Evolutionary conservation across 805 yeast genomes (phyloP), one percentile per base, ranked within the genome.

Genomic region (Ogataea thermomethanolica): DNA sequence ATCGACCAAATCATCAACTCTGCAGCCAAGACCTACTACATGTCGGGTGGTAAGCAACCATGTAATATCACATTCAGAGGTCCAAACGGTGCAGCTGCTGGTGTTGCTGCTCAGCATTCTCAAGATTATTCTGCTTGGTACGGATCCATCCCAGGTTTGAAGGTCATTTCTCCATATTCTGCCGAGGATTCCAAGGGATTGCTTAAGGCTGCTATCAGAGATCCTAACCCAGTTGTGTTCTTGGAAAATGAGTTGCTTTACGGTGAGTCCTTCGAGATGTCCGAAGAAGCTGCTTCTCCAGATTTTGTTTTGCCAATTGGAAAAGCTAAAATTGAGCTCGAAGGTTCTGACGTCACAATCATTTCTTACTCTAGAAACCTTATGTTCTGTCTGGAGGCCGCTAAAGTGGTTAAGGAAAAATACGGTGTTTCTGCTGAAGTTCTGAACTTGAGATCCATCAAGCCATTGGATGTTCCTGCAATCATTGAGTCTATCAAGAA

Each of bases 61-160:
- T 90, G 97, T 76, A 90, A 87, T 70, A 87, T 91, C 62, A 90
- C 95, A 40, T 93, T 93, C 77, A 84, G 99, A 72, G 99, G 99
- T 60, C 98, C 99, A 48, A 93, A 93, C 69, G 99, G 99, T 70
- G 96, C 99, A 35, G 96, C 99, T 55, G 97, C 97, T 35, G 98
- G 98, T 79, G 99, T 93, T 55, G 99, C 79, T 57, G 99, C 99
- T 44, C 99, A 93, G 72, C 99, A 93, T 73, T 93, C 99, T 21
- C 99, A 93, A 73, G 95, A 89, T 71, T 93, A 80, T 67, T 76
- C 96, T 41, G 89, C 96, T 39, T 93, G 99, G 99, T 93, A 93
- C 71, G 98, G 96, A 53, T 74, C 95, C 37, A 89, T 93, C 56
- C 99, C 99, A 46, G 99, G 99, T 65, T 76, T 93, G 65, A 93